Evolutionary conservation across 805 yeast species (phyloP), one percentile per base, ranked within the genome.

Genomic region (Ogataea paraovalis): DNA sequence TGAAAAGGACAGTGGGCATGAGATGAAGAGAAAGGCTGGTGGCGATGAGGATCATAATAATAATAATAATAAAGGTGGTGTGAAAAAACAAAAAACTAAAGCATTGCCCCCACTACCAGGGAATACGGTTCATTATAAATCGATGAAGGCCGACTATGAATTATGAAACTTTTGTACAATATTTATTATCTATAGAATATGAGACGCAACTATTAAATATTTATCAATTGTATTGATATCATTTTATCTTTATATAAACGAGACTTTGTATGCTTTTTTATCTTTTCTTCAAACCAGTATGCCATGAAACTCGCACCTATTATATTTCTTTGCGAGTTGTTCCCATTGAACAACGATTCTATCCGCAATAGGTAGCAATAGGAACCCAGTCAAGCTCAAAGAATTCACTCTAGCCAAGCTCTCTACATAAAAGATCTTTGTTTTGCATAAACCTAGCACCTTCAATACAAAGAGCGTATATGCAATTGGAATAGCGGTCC

Each of bases 301-400:
- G 0, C 97, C 97, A 58, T 79, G 73, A 61, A 79, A 89, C 58
- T 87, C 96, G 1, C 88, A 79, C 47, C 87, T 66, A 6, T 65
- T 70, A 57, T 81, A 82, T 45, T 64, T 59, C 19, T 59, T 51
- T 7, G 75, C 72, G 46, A 94, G 69, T 23, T 73, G 71, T 23
- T 78, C 79, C 99, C 99, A 94, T 64, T 94, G 99, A 8, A 94
- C 98, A 1, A 94, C 59, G 50, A 94, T 86, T 20, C 91, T 71
- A 61, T 89, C 86, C 3, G 83, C 73, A 3, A 94, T 69, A 3
- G 89, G 89, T 51, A 85, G 71, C 13, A 92, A 61, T 18, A 94
- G 62, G 42, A 67, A 61, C 0, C 98, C 99, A 16, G 91, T 82
- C 28, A 90, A 67, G 59, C 97, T 89, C 44, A 94, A 72, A 2